These are phyloP conservation scores for Aspergillus sp. DNA, from an alignment of 2,329 filamentous ascomycete genomes.

Conservation along the genomic window DNA sequence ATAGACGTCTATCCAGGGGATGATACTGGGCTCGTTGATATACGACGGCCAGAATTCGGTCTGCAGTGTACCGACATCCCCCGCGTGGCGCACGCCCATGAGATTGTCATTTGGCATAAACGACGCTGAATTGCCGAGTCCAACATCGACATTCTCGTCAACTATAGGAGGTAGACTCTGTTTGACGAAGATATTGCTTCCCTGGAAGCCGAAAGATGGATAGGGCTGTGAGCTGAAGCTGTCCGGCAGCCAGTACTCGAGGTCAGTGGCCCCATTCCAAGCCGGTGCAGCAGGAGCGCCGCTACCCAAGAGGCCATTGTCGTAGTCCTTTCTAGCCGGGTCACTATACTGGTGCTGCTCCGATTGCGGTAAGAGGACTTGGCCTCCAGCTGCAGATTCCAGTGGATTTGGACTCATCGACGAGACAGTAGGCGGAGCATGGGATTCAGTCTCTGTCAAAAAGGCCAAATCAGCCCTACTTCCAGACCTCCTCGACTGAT, in stretches of 20 bases:
- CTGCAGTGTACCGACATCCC: too few relatives aligned
- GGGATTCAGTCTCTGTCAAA: too few relatives aligned
- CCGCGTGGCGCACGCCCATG: too few relatives aligned
- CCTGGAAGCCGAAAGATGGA: slow-evolving; percentile 1
- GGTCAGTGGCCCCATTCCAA: not conserved
- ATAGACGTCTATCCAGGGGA: slow-evolving; percentile 45
- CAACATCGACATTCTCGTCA: not conserved
- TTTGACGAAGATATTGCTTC: not conserved
- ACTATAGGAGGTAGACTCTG: not conserved
- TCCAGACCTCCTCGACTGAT: slow-evolving; percentile 16
- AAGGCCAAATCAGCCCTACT: not conserved
- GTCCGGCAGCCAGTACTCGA: slow-evolving; percentile 6
- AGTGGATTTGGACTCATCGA: too few relatives aligned
- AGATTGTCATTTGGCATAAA: not conserved
- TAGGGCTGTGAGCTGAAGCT: not conserved
- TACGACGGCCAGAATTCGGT: slow-evolving; percentile 37
- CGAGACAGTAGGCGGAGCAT: too few relatives aligned
- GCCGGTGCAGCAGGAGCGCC: not conserved
- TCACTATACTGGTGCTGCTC: not conserved
- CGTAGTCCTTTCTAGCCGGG: not conserved
- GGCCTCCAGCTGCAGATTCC: too few relatives aligned
- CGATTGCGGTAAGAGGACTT: too few relatives aligned
- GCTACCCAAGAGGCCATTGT: not conserved
- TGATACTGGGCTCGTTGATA: slow-evolving; percentile 43
- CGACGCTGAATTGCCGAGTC: not conserved